Base-by-base conservation (phyloP, 495 filamentous ascomycete species). In the Tuber umbilicatum region DNA sequence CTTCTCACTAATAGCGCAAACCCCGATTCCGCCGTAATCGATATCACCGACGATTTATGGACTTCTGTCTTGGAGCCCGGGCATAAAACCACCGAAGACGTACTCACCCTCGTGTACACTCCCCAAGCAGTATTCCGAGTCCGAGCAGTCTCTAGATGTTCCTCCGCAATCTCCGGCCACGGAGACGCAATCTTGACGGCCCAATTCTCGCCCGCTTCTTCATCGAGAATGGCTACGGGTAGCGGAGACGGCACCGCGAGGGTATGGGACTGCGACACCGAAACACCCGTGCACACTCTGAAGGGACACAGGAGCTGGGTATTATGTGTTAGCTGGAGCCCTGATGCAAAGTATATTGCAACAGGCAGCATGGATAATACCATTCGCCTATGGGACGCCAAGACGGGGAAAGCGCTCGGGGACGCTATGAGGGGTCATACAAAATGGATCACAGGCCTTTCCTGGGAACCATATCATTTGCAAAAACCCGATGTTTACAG, bases 241-340 rank as follows among this genome's bases (percentile, higher is more conserved):
- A 93, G 91, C 76, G 96, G 96, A 47, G 96, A 99, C 79, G 89
- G 89, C 43, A 98, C 96, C 10, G 96, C 95, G 10, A 86, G 96
- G 69, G 89, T 99, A 85, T 97, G 93, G 91, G 95, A 99, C 79
- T 96, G 93, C 72, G 92, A 98, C 80, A 97, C 93, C 0, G 94
- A 94, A 68, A 98, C 94, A 0, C 94, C 96, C 0, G 85, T 93
- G 72, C 88, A 91, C 82, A 97, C 94, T 2, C 84, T 99, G 37
- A 97, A 96, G 82, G 95, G 95, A 19, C 96, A 98, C 83, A 92
- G 91, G 21, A 91, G 91, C 75, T 98, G 94, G 94, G 94, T 99
- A 12, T 85, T 99, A 77, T 92, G 89, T 2, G 91, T 97, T 21
- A 88, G 87, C 74, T 99, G 91, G 89, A 94, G 91, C 42, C 94